These are phyloP conservation scores for Rhodocollybia butyracea DNA, from an alignment of 768 basidiomycete genomes.

Conservation along the genomic window DNA sequence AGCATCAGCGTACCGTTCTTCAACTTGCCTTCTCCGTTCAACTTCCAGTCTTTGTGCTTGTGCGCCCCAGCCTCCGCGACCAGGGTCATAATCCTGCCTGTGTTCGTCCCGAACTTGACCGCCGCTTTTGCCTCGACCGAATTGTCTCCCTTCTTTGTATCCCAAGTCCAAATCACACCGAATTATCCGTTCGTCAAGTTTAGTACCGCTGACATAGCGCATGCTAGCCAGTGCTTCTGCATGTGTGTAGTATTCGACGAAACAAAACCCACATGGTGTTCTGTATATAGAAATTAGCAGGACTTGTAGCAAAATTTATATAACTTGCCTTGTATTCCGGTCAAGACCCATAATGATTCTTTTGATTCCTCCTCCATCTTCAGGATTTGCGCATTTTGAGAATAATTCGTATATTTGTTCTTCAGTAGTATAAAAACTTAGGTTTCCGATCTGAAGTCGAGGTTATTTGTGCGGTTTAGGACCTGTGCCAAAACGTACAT, in stretches of 20 bases:
- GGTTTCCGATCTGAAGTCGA: constrained; percentile 70
- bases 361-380: constrained; percentile 88
- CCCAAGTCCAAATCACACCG: constrained; percentile 97
- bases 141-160: constrained; percentile 95
- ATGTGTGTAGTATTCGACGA: constrained; percentile 95
- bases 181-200: constrained; percentile 97
- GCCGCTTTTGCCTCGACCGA: constrained; percentile 95
- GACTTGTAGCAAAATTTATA: background rate
- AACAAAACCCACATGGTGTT: constrained; percentile 94
- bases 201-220: constrained; percentile 95
- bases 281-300: constrained; percentile 30
- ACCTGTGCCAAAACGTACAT: constrained; percentile 58
- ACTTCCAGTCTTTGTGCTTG: constrained; percentile 73
- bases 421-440: constrained; percentile 94
- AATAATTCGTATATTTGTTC: constrained; percentile 95
- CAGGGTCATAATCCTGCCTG: constrained; percentile 94
- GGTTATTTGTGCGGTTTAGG: constrained; percentile 6
- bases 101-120: constrained; percentile 98
- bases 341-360: constrained; percentile 95
- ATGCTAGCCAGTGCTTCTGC: constrained; percentile 89
- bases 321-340: constrained; percentile 79
- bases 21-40: constrained; percentile 76
- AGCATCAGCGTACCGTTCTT: constrained; percentile 82
- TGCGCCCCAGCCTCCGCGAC: constrained; percentile 93
- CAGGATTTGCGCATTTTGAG: constrained; percentile 83